Base-by-base conservation (phyloP, 371 early-diverging fungal genomes). In the Mucor saturninus region DNA sequence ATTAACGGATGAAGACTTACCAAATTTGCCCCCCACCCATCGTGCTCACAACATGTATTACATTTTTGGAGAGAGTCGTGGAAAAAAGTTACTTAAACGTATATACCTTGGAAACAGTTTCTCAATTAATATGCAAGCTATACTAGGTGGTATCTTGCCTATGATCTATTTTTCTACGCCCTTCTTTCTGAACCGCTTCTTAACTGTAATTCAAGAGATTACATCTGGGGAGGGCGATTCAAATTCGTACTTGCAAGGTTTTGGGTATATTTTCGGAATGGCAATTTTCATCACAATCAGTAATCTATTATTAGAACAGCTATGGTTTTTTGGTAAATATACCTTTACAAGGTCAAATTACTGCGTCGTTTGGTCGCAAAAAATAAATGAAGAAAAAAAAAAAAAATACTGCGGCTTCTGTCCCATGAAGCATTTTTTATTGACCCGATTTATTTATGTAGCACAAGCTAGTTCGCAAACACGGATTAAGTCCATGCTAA, bases 401-500 rank as follows among this genome's bases (percentile, higher is more conserved):
- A 21, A 21, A 7, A n/a, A 2, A 15, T 35, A 11, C 3, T 31
- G 40, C 29, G 11, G 31, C 3, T 35, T 8, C 35, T 35, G 21
- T 21, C 21, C 21, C 21, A 21, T 21, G 21, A 21, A 21, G 21
- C 21, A 21, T 5, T 37, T 28, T 8, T 11, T 35, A 53, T 10
- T 53, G 39, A 65, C 52, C 30, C 29, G 5, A 28, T 28, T 56
- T 15, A 5, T 8, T 53, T 48, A 26, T 50, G 21, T 64, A 67
- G 76, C 71, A 26, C 63, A 68, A 31, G 71, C 68, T 2, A 68
- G 69, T 32, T 66, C 80, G 21, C 78, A 83, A 55, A 77, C 83
- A 13, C 72, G 80, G 9, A 60, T 83, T 55, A 79, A 73, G 53
- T 72, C 75, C 5, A 74, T 83, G 70, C 62, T 83, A 31, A 81